A percentile compares a stretch with the other conserved stretches of the same genome.
Evolutionary conservation across 1,284 basidiomycete species (phyloP).

Genomic region (Megacollybia platyphylla): DNA sequence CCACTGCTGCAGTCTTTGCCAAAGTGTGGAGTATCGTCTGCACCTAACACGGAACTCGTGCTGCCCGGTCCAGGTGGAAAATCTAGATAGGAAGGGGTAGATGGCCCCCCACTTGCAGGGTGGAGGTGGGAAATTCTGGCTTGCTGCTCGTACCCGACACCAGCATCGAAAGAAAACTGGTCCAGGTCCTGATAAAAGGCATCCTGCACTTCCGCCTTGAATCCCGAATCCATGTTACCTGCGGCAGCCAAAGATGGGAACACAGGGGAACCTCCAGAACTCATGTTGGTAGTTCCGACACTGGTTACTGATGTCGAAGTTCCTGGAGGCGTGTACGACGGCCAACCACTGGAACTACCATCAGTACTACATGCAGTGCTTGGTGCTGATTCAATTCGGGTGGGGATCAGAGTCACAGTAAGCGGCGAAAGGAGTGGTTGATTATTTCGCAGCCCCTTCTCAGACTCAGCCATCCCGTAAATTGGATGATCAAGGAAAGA

Average conservation of each 20-base stretch:
- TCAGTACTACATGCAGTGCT: slow-evolving; percentile 32
- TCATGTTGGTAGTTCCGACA: slow-evolving; percentile 25
- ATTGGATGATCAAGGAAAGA: not conserved
- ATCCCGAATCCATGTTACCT: slow-evolving; percentile 12
- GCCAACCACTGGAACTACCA: slow-evolving; percentile 29
- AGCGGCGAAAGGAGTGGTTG: slow-evolving; percentile 3
- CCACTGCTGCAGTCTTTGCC: not conserved
- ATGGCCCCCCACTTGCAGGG: not conserved
- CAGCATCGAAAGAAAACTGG: slow-evolving; percentile 14
- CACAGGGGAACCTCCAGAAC: slow-evolving; percentile 26
- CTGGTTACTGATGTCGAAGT: slow-evolving; percentile 33
- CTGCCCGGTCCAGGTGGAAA: not conserved
- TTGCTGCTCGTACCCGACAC: not conserved
- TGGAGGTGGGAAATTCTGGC: not conserved
- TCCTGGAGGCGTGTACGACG: slow-evolving; percentile 43
- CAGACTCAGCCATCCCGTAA: not conserved
- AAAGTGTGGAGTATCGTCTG: not conserved
- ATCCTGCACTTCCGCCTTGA: slow-evolving; percentile 19
- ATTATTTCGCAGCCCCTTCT: not conserved
- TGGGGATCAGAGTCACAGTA: slow-evolving; percentile 4
- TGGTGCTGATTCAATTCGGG: slow-evolving; percentile 29
- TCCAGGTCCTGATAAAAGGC: slow-evolving; percentile 31
- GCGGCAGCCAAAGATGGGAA: slow-evolving; percentile 12
- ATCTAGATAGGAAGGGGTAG: not conserved
- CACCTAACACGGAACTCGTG: not conserved